phyloP scores from a whole-genome alignment of 2,329 filamentous ascomycete species.

The Aspergillus sp. region DNA sequence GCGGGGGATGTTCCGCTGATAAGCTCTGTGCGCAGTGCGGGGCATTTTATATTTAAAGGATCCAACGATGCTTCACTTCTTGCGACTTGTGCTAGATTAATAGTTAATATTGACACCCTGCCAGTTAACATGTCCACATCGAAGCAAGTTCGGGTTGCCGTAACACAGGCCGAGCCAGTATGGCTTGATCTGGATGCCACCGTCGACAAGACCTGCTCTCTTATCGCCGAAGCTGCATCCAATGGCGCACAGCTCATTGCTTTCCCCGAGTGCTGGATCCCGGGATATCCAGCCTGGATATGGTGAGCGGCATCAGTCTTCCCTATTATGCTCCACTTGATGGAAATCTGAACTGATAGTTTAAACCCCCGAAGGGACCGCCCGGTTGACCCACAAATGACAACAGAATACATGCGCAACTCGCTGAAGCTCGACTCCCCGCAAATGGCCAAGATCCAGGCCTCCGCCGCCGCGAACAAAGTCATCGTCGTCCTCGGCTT shows the following conservation, averaged over 20 bases:
- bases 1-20: too few species aligned
- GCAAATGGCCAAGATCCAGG: slow-evolving; percentile 40
- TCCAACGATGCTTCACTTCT: too few species aligned
- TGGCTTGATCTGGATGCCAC: slow-evolving; percentile 60
- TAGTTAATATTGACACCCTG: too few species aligned
- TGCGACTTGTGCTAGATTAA: too few species aligned
- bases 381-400: slow-evolving; percentile 30
- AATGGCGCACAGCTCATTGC: slow-evolving; percentile 56
- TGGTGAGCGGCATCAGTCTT: slow-evolving; percentile 25
- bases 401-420: slow-evolving; percentile 34
- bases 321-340: too few species aligned
- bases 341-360: too few species aligned
- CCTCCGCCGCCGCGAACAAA: slow-evolving; percentile 32
- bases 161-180: slow-evolving; percentile 55
- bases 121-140: background rate
- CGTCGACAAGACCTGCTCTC: slow-evolving; percentile 56
- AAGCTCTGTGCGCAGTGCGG: too few species aligned
- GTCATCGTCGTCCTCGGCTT: slow-evolving; percentile 50
- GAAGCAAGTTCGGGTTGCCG: slow-evolving; percentile 12
- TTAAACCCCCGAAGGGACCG: slow-evolving; percentile 27
- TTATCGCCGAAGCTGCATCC: slow-evolving; percentile 57
- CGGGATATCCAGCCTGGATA: slow-evolving; percentile 55
- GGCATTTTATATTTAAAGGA: too few species aligned
- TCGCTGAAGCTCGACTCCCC: slow-evolving; percentile 29
- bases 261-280: slow-evolving; percentile 57